Evolutionary conservation across 2,329 filamentous ascomycete genomes (phyloP).

Genomic region (Sporothrix schenckii): DNA sequence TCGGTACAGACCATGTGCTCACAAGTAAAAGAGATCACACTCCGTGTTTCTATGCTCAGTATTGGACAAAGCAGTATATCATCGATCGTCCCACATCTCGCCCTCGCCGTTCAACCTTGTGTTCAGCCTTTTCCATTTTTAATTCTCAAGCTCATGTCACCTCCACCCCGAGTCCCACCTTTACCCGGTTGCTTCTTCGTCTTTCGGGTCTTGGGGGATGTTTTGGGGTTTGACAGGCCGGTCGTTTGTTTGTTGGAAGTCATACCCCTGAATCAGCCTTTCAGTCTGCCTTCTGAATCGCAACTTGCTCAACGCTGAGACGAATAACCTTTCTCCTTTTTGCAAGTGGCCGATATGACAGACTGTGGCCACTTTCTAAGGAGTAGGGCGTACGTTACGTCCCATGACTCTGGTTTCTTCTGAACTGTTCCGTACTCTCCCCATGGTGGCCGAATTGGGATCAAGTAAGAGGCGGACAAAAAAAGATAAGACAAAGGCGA

Average conservation of each 20-base stretch:
- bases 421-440: neutral
- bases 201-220: neutral
- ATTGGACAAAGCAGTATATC: neutral
- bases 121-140: slow-evolving; percentile 20
- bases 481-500: too few species aligned
- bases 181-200: neutral
- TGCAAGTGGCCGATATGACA: neutral
- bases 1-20: too few species aligned
- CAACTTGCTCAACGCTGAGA: neutral
- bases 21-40: too few species aligned
- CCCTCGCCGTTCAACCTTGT: slow-evolving; percentile 12
- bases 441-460: neutral
- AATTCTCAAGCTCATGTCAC: neutral
- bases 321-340: neutral
- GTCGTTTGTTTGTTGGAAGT: neutral
- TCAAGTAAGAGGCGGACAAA: neutral
- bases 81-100: neutral
- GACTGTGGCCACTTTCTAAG: neutral
- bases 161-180: neutral
- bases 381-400: neutral
- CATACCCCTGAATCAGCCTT: neutral
- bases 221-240: neutral
- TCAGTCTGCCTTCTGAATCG: slow-evolving; percentile 2
- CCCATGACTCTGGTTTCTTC: neutral
- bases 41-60: too few species aligned